Base-by-base conservation (phyloP, 1,139 yeast genomes). In the Martiniozyma asiatica region DNA sequence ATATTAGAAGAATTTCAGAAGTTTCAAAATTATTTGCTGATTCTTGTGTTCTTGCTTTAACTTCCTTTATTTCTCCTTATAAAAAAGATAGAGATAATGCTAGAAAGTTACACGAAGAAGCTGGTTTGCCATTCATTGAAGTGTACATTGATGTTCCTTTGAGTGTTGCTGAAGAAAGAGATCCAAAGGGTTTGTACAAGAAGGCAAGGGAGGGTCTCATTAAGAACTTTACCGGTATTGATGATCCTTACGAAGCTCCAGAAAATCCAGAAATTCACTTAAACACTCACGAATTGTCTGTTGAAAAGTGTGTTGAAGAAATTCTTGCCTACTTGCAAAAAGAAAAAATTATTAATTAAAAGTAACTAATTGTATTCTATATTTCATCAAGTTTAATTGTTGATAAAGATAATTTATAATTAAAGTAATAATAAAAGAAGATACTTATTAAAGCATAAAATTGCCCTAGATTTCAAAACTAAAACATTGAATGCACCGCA, bases 181-280 rank as follows among this genome's bases (percentile, higher is more conserved):
- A 87, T 56, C 97, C 97, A 40, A 87, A 87, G 64, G 97, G 97
- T 8, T 65, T 87, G 44, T 87, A 87, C 63, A 84, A 85, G 59
- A 87, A 87, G 67, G 97, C 97, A 14, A 74, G 96, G 53, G 93
- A 85, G 48, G 97, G 97, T 20, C 63, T 79, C 40, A 87, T 87
- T 54, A 82, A 82, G 58, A 94, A 87, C 52, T 87, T 87, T 60
- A 87, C 97, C 14, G 97, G 97, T 34, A 77, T 87, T 38, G 76
- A 87, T 43, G 96, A 95, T 11, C 97, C 97, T 23, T 87, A 87
- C 54, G 97, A 87, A 62, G 92, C 81, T 2, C 97, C 97, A 29
- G 77, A 68, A 41, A 51, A 59, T 21, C 81, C 97, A 24, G 97
- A 87, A 59, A 65, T 87, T 40, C 89, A 78, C 51, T 61, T 87